phyloP scores from a whole-genome alignment of 495 filamentous ascomycete genomes.

The Poronia punctata region DNA sequence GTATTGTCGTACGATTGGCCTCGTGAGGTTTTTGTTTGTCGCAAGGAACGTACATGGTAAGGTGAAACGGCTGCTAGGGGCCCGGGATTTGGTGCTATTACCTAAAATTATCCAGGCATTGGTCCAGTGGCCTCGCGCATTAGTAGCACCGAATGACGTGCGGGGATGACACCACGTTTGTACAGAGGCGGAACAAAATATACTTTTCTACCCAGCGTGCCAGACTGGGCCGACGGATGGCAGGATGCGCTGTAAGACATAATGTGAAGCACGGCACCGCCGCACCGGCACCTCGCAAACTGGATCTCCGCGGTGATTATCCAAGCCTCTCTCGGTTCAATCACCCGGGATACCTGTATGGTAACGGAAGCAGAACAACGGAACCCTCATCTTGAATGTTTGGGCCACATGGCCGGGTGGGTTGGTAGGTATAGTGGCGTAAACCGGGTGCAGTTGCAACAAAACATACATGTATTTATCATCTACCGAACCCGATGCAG shows the following conservation, averaged over 20 bases:
- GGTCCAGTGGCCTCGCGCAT: slow-evolving; percentile 11
- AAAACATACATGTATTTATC: too few species aligned
- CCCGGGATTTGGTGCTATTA: slow-evolving; percentile 13
- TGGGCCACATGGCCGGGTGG: too few species aligned
- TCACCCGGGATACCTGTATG: background rate
- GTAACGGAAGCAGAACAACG: too few species aligned
- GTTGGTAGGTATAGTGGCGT: too few species aligned
- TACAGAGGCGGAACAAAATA: slow-evolving; percentile 2
- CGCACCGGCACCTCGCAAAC: background rate
- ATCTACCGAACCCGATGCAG: too few species aligned
- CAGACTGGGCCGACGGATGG: too few species aligned
- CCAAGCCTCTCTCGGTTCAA: background rate
- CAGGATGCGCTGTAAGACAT: slow-evolving; percentile 1
- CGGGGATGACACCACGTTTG: slow-evolving; percentile 13
- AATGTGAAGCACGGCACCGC: background rate
- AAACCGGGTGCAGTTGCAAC: too few species aligned
- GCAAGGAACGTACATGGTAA: slow-evolving; percentile 3
- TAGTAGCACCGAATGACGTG: slow-evolving; percentile 15
- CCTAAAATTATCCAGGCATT: slow-evolving; percentile 14
- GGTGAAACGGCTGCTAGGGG: slow-evolving; percentile 1
- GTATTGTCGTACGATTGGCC: slow-evolving; percentile 6
- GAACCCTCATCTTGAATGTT: too few species aligned
- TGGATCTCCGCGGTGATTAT: slow-evolving; percentile 8
- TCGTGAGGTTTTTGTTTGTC: slow-evolving; percentile 9
- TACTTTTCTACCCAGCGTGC: too few species aligned